Base-by-base conservation (phyloP, 306 rosid species). In the Neltuma alba region DNA sequence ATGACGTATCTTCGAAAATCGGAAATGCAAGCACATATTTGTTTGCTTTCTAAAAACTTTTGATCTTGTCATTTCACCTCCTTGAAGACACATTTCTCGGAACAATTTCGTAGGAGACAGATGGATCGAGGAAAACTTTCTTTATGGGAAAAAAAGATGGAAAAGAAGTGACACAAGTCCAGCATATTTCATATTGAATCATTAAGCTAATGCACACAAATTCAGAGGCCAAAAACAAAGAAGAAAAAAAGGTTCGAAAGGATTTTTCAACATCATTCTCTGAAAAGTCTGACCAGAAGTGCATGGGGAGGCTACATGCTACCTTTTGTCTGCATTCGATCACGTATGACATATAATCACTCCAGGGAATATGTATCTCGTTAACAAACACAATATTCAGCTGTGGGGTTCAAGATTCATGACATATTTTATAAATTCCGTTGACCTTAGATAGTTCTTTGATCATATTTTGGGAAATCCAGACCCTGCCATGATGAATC, bases 291-390 rank as follows among this genome's bases (percentile, higher is more conserved):
- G 52, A 55, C 54, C 57, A 21, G 15, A 40, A 27, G 47, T 58
- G 55, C 23, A 36, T 15, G 37, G 37, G 60, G 42, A 50, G 47
- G 75, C 36, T 30, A 27, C n/a, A 70, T 68, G 20, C 11, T 80
- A 20, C 44, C 21, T 77, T 74, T 77, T 77, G 74, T 48, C 66
- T 68, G 60, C 23, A 81, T 34, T 74, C 58, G 5, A 16, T 64
- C 73, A 33, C 37, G 58, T 20, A 7, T 3, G 11, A 57, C 21
- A 23, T 55, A 38, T 57, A n/a, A 31, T 71, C 45, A 82, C 44
- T 65, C 48, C 31, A 36, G 11, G 42, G 37, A 65, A 72, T 60
- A 80, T 64, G 75, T 55, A 75, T 34, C 65, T 58, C 38, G 28
- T 9, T 13, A 37, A 72, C 77, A 61, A 20, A 38, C 81, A 33